phyloP scores from a whole-genome alignment of 495 filamentous ascomycete genomes.

The Neurospora sublineolata region DNA sequence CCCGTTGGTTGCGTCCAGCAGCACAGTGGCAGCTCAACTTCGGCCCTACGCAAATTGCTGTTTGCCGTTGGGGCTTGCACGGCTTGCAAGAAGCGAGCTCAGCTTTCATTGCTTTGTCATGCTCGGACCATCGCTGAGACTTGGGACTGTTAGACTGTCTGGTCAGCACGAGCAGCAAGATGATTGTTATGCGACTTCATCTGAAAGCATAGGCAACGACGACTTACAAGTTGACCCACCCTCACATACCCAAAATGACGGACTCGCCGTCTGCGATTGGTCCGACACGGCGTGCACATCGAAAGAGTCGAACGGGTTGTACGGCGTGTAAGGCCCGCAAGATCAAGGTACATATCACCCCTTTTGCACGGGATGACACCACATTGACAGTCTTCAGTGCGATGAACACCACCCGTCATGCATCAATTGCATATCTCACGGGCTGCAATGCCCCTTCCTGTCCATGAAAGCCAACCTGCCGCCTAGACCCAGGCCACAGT shows the following conservation, averaged over 20 bases:
- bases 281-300: slow-evolving; percentile 16
- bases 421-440: slow-evolving; percentile 31
- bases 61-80: neutral
- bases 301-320: slow-evolving; percentile 32
- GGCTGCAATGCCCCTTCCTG: slow-evolving; percentile 28
- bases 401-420: slow-evolving; percentile 34
- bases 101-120: neutral
- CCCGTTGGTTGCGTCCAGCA: neutral
- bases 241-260: neutral
- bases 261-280: neutral
- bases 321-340: slow-evolving; percentile 29
- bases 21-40: neutral
- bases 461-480: neutral
- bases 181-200: neutral
- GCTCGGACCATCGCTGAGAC: neutral
- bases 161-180: neutral
- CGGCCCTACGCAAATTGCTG: neutral
- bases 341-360: slow-evolving; percentile 23
- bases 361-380: neutral
- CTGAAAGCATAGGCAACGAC: neutral
- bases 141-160: neutral
- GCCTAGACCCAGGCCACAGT: neutral
- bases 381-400: slow-evolving; percentile 16
- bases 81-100: neutral
- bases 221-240: neutral